phyloP scores from a whole-genome alignment of 2,329 filamentous ascomycete genomes.

The Alternaria sp. region DNA sequence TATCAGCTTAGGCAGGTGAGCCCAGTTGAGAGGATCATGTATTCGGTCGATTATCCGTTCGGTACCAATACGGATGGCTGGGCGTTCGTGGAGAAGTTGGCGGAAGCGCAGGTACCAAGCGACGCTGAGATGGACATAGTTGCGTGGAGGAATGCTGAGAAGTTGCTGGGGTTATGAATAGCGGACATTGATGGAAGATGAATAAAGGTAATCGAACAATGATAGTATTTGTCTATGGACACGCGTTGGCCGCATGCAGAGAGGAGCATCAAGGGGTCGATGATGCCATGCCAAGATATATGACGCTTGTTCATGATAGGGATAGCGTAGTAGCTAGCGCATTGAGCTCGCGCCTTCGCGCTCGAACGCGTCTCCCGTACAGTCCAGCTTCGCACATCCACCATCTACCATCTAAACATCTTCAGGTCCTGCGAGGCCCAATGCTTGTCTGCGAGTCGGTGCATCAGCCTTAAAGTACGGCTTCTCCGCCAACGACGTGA shows the following conservation, averaged over 20 bases:
- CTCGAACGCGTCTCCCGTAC: neutral
- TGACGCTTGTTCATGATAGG: neutral
- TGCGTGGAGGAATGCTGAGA: neutral
- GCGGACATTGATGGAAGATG: neutral
- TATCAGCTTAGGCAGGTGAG: neutral
- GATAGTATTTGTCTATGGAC: neutral
- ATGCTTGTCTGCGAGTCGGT: conserved; percentile 69
- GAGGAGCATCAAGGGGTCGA: neutral
- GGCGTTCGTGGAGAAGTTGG: neutral
- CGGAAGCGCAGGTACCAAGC: neutral
- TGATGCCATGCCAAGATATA: neutral
- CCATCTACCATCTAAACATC: conserved; percentile 53
- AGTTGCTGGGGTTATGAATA: neutral
- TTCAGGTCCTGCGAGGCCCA: conserved; percentile 67
- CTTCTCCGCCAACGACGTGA: conserved; percentile 74
- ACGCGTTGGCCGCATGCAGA: neutral
- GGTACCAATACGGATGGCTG: neutral
- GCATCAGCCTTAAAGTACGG: conserved; percentile 70
- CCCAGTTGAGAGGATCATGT: neutral
- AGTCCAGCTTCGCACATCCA: neutral
- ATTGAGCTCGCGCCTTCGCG: neutral
- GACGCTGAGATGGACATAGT: neutral
- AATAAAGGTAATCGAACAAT: neutral
- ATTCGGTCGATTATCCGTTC: neutral
- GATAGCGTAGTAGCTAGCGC: neutral